phyloP scores from a whole-genome alignment of 192 early-diverging fungal genomes.

The Coemansia reversa region DNA sequence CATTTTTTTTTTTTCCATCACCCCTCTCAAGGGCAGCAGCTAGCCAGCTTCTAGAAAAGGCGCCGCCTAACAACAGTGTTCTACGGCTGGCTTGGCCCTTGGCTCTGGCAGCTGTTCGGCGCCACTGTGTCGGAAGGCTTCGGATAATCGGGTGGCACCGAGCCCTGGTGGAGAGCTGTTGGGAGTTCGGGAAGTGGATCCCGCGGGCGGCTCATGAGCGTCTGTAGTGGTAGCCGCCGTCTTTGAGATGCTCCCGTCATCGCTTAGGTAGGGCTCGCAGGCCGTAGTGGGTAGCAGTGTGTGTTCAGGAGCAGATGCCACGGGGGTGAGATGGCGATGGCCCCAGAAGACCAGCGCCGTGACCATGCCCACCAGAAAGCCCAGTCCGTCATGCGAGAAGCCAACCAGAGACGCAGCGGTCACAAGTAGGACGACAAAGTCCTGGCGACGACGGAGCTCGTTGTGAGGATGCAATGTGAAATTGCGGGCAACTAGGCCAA shows the following conservation, averaged over 20 bases:
- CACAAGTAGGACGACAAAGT: slow-evolving; percentile 70
- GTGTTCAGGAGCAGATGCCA: neutral
- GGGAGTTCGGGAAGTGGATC: neutral
- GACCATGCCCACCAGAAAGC: slow-evolving; percentile 70
- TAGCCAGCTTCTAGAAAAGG: neutral
- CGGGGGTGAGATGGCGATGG: slow-evolving; percentile 11
- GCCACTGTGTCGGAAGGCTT: neutral
- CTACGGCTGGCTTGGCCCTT: slow-evolving; percentile 21
- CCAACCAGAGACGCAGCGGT: slow-evolving; percentile 71
- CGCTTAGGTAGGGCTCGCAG: slow-evolving; percentile 4
- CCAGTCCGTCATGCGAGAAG: slow-evolving; percentile 81
- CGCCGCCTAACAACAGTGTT: slow-evolving; percentile 18
- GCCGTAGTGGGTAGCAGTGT: slow-evolving; percentile 17
- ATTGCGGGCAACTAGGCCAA: slow-evolving; percentile 60
- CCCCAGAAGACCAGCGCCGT: slow-evolving; percentile 53
- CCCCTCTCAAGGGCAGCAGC: no score
- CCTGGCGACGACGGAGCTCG: slow-evolving; percentile 40
- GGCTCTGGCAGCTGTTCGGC: no score
- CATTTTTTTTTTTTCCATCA: neutral
- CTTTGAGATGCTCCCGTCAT: neutral
- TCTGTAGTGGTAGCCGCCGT: neutral
- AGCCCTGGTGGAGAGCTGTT: neutral
- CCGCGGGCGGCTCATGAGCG: neutral
- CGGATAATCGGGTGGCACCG: neutral
- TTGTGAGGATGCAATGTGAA: slow-evolving; percentile 35